A percentile compares a stretch with the other conserved stretches of the same genome.
Conservation (phyloP, 352 stramenopile genomes). For the Globisporangium uncinulatum region DNA sequence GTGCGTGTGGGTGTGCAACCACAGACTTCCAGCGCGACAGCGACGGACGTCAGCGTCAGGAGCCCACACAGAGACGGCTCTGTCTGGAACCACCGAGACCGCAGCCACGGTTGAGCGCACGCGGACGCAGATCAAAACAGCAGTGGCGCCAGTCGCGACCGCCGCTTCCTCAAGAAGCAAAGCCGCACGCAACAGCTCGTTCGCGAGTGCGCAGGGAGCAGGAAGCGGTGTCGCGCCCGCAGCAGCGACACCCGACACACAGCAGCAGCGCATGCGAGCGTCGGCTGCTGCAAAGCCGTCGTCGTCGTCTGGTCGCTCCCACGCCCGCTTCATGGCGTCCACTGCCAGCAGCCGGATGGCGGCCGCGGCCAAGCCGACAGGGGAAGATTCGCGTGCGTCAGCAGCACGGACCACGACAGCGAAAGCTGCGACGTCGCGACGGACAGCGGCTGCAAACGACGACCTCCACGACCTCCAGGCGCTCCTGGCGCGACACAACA, state of each 20-base stretch:
- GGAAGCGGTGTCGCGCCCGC: neutral
- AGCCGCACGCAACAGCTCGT: neutral
- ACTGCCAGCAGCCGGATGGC: slow-evolving; percentile 14
- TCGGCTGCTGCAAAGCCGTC: neutral
- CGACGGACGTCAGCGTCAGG: slow-evolving; percentile 1
- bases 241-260: neutral
- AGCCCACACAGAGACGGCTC: neutral
- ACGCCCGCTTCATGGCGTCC: slow-evolving; percentile 11
- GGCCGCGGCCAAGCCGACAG: slow-evolving; percentile 1
- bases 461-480: slow-evolving; percentile 39
- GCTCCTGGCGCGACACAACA: slow-evolving; percentile 68
- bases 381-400: neutral
- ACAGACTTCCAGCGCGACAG: slow-evolving; percentile 4
- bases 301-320: no score
- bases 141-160: neutral
- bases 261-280: neutral
- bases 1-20: neutral
- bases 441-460: slow-evolving; percentile 1
- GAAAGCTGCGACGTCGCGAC: neutral
- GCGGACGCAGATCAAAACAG: slow-evolving; percentile 9
- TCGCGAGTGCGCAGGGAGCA: neutral
- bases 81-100: neutral
- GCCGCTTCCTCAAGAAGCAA: neutral
- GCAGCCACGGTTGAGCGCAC: neutral
- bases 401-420: neutral